Evolutionary conservation across 352 stramenopile genomes (phyloP).

Genomic region (Phytophthora chlamydospora): DNA sequence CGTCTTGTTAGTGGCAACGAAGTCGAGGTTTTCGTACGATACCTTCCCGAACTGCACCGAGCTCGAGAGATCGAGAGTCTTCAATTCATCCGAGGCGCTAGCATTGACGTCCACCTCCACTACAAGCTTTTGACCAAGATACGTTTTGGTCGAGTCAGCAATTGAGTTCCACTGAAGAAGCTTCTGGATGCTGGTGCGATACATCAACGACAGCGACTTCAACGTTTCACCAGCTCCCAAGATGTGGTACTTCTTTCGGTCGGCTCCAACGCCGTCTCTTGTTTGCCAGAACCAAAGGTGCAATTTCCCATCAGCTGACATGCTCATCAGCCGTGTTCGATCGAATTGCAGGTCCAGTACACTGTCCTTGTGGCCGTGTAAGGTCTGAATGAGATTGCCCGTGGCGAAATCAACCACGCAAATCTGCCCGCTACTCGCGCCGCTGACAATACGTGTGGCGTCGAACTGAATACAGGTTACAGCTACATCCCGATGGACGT

Average conservation of each 20-base stretch:
- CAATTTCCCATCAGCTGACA: conserved; percentile 62
- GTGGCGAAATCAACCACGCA: conserved; percentile 82
- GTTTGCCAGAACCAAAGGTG: conserved; percentile 78
- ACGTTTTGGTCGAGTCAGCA: conserved; percentile 69
- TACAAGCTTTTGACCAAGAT: conserved; percentile 79
- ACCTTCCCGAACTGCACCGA: conserved; percentile 63
- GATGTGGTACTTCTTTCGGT: conserved; percentile 78
- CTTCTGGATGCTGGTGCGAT: conserved; percentile 74
- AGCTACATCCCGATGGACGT: conserved; percentile 51
- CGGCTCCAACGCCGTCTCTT: conserved; percentile 40
- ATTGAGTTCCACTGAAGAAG: conserved; percentile 77
- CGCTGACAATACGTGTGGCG: conserved; percentile 74
- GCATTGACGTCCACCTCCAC: conserved; percentile 56
- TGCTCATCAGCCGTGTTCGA: conserved; percentile 66
- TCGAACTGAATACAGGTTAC: conserved; percentile 81
- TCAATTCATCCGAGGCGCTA: conserved; percentile 59
- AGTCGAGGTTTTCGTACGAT: conserved; percentile 69
- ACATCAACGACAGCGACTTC: conserved; percentile 75
- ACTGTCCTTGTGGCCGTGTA: conserved; percentile 50
- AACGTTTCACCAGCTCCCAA: conserved; percentile 72
- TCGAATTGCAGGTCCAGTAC: conserved; percentile 81
- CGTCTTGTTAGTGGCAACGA: conserved; percentile 61
- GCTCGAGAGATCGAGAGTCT: conserved; percentile 53
- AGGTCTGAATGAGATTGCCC: conserved; percentile 67
- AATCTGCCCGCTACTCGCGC: conserved; percentile 53